Evolutionary conservation across 1,284 basidiomycete species (phyloP), one percentile per base, ranked within the genome.

Genomic region (Boletus subluridellus): DNA sequence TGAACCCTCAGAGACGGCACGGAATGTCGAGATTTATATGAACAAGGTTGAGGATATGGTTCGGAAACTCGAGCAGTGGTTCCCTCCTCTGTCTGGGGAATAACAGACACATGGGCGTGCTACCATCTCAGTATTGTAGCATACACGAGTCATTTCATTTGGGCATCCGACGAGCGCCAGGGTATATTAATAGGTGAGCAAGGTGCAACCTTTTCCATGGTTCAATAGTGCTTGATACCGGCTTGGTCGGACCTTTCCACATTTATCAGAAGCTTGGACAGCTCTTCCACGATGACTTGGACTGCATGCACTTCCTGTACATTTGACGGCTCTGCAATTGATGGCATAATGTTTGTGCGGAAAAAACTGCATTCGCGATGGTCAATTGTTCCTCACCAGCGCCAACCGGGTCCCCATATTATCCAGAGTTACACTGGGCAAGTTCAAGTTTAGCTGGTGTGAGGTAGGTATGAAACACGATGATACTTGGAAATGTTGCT

Each of bases 31-130:
- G 7, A 59, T 57, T 4, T 72, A 73, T 48, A 38, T 71, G 48
- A 55, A 52, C 4, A 63, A 56, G 45, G 71, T 72, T 17, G 69
- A 74, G 45, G 53, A 53, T 10, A 73, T 73, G 42, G 49, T 67
- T 24, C 45, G 26, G 17, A 67, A 54, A 37, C 58, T 74, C 34
- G 57, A 68, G 24, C 14, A 59, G 11, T 74, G 65, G 68, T 74
- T 71, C 41, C 58, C 66, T 53, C 54, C 59, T 15, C 7, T 47
- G 17, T 7, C 44, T n/a, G 5, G 15, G 28, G 26, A 10, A 44
- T 50, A 26, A 37, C 17, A 32, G 14, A 17, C 28, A 15, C 28
- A 12, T 12, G 2, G 17, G n/a, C 9, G 12, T n/a, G n/a, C 10
- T n/a, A 1, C 39, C 21, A 21, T 39, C 15, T 32, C 12, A n/a